phyloP scores from a whole-genome alignment of 2,329 filamentous ascomycete species.

The Arthrobotrys entomopaga region DNA sequence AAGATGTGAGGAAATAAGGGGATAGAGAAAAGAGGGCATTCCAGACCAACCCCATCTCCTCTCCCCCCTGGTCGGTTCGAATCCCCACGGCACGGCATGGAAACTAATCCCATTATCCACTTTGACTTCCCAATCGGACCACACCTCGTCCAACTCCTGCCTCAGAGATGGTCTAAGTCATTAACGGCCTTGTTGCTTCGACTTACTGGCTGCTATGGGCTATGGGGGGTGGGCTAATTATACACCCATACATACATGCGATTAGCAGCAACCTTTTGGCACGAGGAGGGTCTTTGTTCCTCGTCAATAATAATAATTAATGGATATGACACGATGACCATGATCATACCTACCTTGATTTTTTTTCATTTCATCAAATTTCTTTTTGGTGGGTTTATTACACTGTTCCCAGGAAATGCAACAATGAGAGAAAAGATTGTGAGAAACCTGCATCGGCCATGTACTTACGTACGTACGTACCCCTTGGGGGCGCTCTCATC shows the following conservation, averaged over 20 bases:
- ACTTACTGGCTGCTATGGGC: too few relatives aligned
- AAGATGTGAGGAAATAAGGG: slow-evolving; percentile 43
- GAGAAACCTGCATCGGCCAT: neutral
- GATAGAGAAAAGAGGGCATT: slow-evolving; percentile 48
- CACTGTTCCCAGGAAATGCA: slow-evolving; percentile 27
- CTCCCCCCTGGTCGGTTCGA: slow-evolving; percentile 52
- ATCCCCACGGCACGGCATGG: slow-evolving; percentile 56
- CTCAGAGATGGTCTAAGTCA: slow-evolving; percentile 40
- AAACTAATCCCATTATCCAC: slow-evolving; percentile 53
- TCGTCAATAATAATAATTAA: slow-evolving; percentile 14
- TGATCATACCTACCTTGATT: slow-evolving; percentile 22
- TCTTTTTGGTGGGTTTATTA: too few relatives aligned
- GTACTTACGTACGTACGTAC: neutral
- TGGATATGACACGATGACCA: slow-evolving; percentile 22
- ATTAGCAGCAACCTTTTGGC: slow-evolving; percentile 32
- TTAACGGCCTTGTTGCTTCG: slow-evolving; percentile 25
- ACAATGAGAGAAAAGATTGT: slow-evolving; percentile 1
- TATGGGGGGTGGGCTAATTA: slow-evolving; percentile 43
- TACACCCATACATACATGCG: slow-evolving; percentile 20
- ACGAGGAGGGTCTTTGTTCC: slow-evolving; percentile 31
- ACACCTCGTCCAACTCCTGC: slow-evolving; percentile 47
- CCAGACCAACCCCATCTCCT: slow-evolving; percentile 47
- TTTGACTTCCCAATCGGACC: slow-evolving; percentile 44
- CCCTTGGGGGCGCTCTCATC: slow-evolving; percentile 32
- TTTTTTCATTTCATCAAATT: too few relatives aligned